phyloP scores from a whole-genome alignment of 2,329 filamentous ascomycete genomes.

The Paecilomyces formosus region DNA sequence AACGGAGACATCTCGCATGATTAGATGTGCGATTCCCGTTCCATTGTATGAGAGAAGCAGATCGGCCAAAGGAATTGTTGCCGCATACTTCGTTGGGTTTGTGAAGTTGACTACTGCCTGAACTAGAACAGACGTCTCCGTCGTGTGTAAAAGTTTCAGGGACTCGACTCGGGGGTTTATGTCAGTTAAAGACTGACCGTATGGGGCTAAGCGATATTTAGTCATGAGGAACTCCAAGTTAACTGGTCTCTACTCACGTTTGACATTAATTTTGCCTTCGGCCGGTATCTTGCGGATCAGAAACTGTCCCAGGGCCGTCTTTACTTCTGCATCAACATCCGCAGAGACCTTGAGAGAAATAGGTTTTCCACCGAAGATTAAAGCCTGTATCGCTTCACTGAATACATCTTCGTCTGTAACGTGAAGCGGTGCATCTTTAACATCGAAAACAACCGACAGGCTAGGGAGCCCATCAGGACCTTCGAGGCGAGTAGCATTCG shows the following conservation, averaged over 20 bases:
- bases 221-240: constrained; percentile 13
- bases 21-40: constrained; percentile 68
- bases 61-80: constrained; percentile 70
- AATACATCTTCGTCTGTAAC: constrained; percentile 77
- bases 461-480: constrained; percentile 52
- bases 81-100: constrained; percentile 84
- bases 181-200: constrained; percentile 45
- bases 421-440: constrained; percentile 71
- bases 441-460: constrained; percentile 66
- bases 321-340: constrained; percentile 71
- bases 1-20: constrained; percentile 56
- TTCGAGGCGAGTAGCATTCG: constrained; percentile 67
- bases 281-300: constrained; percentile 75
- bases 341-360: constrained; percentile 71
- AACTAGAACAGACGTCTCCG: constrained; percentile 61
- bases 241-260: constrained; percentile 62
- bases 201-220: constrained; percentile 46
- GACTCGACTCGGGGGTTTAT: constrained; percentile 60
- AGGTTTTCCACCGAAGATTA: constrained; percentile 65
- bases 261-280: constrained; percentile 79
- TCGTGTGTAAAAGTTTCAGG: constrained; percentile 66
- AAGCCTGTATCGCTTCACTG: constrained; percentile 67
- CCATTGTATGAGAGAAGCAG: constrained; percentile 68
- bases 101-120: constrained; percentile 71
- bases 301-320: constrained; percentile 74